A percentile compares a stretch with the other conserved stretches of the same genome.
phyloP scores from a whole-genome alignment of 257 asterid genomes.

The Lithospermum erythrorhizon region DNA sequence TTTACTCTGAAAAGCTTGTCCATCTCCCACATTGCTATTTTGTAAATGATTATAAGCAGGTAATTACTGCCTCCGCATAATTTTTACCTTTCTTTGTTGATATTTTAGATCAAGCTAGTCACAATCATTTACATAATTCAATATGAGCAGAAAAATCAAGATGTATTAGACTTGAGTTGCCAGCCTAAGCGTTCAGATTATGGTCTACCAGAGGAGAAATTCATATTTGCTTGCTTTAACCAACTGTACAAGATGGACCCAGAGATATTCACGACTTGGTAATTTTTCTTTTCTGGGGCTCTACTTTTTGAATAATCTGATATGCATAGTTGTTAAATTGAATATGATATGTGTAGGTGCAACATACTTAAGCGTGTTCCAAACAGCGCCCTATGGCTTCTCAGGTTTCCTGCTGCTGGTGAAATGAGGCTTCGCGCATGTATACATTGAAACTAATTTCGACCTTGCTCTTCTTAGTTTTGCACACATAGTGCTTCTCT shows the following conservation, averaged over 20 bases:
- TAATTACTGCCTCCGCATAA: conserved; percentile 21
- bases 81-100: no score
- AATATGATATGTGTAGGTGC: conserved; percentile 54
- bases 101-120: background rate
- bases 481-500: background rate
- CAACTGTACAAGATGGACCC: conserved; percentile 99
- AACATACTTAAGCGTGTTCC: conserved; percentile 96
- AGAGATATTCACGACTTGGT: conserved; percentile 79
- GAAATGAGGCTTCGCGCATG: conserved; percentile 89
- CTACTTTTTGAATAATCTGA: background rate
- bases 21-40: conserved; percentile 97
- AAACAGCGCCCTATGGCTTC: conserved; percentile 96
- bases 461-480: background rate
- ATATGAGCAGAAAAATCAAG: conserved; percentile 64
- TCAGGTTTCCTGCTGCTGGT: conserved; percentile 96
- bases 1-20: conserved; percentile 91
- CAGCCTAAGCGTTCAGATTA: conserved; percentile 86
- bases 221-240: conserved; percentile 93
- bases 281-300: conserved; percentile 7
- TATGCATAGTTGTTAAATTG: conserved; percentile 4
- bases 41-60: conserved; percentile 97
- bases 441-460: conserved; percentile 19
- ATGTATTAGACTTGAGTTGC: conserved; percentile 69
- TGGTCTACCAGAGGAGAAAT: conserved; percentile 92
- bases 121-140: conserved; percentile 2